Evolutionary conservation across 345 rosid genomes (phyloP).

Genomic region (Fremontodendron californicum): DNA sequence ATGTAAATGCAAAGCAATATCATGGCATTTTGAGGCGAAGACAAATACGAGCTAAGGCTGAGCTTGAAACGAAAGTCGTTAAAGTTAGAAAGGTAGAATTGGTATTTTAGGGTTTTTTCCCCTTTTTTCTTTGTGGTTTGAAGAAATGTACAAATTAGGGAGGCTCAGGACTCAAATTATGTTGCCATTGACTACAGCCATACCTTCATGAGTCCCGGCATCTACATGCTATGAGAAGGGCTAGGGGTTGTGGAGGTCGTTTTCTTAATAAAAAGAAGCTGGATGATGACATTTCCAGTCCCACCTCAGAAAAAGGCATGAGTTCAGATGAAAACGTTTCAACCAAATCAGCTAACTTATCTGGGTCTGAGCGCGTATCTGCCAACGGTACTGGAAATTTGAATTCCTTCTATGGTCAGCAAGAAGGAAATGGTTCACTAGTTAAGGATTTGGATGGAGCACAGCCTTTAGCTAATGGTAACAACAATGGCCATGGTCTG

Average conservation of each 20-base stretch:
- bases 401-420: constrained; percentile 21
- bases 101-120: background rate
- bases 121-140: background rate
- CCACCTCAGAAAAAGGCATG: constrained; percentile 22
- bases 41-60: constrained; percentile 67
- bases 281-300: constrained; percentile 21
- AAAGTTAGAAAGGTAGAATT: constrained; percentile 57
- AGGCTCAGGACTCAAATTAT: constrained; percentile 5
- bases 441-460: constrained; percentile 13
- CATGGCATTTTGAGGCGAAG: constrained; percentile 67
- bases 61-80: constrained; percentile 51
- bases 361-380: constrained; percentile 20
- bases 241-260: constrained; percentile 73
- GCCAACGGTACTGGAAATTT: constrained; percentile 15
- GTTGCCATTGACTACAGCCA: constrained; percentile 41
- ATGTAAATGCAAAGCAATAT: constrained; percentile 72
- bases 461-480: constrained; percentile 16
- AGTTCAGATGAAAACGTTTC: constrained; percentile 23
- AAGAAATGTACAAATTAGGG: background rate
- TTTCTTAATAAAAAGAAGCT: constrained; percentile 52
- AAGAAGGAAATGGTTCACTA: constrained; percentile 23
- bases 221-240: constrained; percentile 68
- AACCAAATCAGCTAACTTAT: constrained; percentile 16
- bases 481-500: constrained; percentile 16
- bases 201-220: constrained; percentile 84